phyloP scores from a whole-genome alignment of 208 protist genomes.

The Porcisia deanei region DNA sequence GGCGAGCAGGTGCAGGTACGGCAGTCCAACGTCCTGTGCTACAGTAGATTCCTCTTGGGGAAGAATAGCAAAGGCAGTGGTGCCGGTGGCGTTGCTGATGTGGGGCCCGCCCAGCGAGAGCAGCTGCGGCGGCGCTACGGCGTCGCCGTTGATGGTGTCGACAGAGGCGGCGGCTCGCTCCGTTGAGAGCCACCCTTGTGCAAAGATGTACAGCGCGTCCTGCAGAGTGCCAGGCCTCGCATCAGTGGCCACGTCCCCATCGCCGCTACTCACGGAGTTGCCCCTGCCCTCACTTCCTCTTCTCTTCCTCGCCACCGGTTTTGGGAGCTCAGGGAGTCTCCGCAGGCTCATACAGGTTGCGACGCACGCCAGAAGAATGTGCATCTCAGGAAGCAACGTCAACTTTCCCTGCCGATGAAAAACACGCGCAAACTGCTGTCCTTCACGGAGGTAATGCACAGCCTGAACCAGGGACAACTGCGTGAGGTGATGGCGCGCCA shows the following conservation, averaged over 20 bases:
- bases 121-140: not conserved
- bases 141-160: not conserved
- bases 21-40: conserved; percentile 61
- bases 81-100: not conserved
- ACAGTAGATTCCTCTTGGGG: conserved; percentile 31
- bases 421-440: conserved; percentile 47
- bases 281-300: not conserved
- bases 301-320: not conserved
- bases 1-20: conserved; percentile 58
- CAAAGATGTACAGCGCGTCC: conserved; percentile 8
- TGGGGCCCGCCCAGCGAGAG: conserved; percentile 1
- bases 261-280: conserved; percentile 6
- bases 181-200: conserved; percentile 19
- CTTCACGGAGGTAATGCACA: conserved; percentile 33
- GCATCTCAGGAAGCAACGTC: conserved; percentile 38
- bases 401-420: conserved; percentile 43
- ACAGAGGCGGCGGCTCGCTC: not conserved
- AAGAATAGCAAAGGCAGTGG: conserved; percentile 10
- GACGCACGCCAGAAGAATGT: conserved; percentile 47
- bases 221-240: not conserved
- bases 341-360: conserved; percentile 45
- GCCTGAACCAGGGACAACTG: conserved; percentile 39
- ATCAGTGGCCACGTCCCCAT: not conserved
- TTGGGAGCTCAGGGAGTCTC: conserved; percentile 24
- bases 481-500: conserved; percentile 39